Percentiles rank a stretch among this genome's conserved stretches.
These are phyloP conservation scores for Pseudogymnoascus sp. DNA, from an alignment of 2,329 filamentous ascomycete species.

Conservation along the genomic window DNA sequence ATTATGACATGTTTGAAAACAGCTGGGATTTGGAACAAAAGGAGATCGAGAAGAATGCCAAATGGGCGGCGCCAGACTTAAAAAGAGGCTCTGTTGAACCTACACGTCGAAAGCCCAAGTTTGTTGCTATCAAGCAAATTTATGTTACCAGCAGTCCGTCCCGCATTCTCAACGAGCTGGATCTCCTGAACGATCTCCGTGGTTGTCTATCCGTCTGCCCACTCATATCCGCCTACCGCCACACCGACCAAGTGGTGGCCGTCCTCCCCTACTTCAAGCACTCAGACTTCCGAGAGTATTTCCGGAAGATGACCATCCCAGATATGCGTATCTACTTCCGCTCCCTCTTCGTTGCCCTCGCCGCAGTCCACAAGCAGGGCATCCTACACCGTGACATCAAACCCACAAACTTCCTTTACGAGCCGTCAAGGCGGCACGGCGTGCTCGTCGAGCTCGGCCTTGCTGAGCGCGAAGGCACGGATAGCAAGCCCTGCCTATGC, in stretches of 20 bases:
- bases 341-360: slow-evolving; percentile 78
- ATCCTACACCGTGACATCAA: slow-evolving; percentile 97
- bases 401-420: slow-evolving; percentile 95
- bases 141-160: slow-evolving; percentile 94
- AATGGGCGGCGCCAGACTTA: slow-evolving; percentile 63
- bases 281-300: slow-evolving; percentile 91
- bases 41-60: slow-evolving; percentile 55
- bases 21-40: slow-evolving; percentile 72
- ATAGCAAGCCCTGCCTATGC: slow-evolving; percentile 77
- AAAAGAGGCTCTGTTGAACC: slow-evolving; percentile 40
- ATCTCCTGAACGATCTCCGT: slow-evolving; percentile 81
- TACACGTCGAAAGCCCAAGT: slow-evolving; percentile 54
- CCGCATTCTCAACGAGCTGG: slow-evolving; percentile 92
- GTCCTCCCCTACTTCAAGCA: slow-evolving; percentile 94
- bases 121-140: slow-evolving; percentile 97
- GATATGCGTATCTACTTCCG: slow-evolving; percentile 89
- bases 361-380: slow-evolving; percentile 71
- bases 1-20: slow-evolving; percentile 77
- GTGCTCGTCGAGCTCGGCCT: slow-evolving; percentile 99
- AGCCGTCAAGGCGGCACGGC: slow-evolving; percentile 69
- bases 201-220: slow-evolving; percentile 83
- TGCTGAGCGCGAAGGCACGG: slow-evolving; percentile 74
- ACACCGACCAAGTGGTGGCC: slow-evolving; percentile 90
- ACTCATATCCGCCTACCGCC: slow-evolving; percentile 92
- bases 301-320: slow-evolving; percentile 75